Conservation (phyloP, 2,329 filamentous ascomycete genomes). For the Fusarium clavum region DNA sequence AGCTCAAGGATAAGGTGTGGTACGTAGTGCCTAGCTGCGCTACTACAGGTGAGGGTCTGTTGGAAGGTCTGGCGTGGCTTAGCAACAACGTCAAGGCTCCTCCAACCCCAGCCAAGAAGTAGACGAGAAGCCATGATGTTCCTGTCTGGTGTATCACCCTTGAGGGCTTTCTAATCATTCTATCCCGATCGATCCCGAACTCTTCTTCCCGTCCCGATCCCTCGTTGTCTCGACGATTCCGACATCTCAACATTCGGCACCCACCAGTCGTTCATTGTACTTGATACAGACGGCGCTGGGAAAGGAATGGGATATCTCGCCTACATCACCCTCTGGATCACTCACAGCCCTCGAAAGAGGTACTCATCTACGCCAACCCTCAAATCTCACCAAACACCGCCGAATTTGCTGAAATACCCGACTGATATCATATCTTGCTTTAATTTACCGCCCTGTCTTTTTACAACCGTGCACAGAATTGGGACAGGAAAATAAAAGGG, state of each 20-base stretch:
- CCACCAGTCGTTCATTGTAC: neutral
- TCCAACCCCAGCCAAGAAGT: conserved; percentile 66
- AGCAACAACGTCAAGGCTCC: conserved; percentile 84
- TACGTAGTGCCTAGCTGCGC: conserved; percentile 87
- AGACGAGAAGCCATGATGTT: conserved; percentile 38
- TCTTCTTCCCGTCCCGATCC: neutral
- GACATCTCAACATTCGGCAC: neutral
- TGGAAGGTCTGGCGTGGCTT: conserved; percentile 85
- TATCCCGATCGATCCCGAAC: conserved; percentile 21
- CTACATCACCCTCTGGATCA: conserved; percentile 16
- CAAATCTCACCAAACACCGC: conserved; percentile 13
- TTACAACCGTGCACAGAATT: neutral
- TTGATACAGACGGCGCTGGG: neutral
- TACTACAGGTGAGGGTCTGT: conserved; percentile 82
- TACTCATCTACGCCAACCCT: conserved; percentile 11
- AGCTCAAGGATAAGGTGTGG: conserved; percentile 86
- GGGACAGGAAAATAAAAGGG: neutral
- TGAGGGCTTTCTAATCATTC: conserved; percentile 3
- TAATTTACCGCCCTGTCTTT: conserved; percentile 9
- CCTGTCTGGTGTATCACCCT: neutral
- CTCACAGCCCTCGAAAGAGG: neutral
- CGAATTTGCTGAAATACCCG: conserved; percentile 40
- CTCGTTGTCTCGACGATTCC: neutral
- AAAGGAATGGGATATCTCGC: neutral
- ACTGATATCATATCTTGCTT: conserved; percentile 21